phyloP scores from a whole-genome alignment of 306 rosid genomes.

The Ochetophila trinervis region DNA sequence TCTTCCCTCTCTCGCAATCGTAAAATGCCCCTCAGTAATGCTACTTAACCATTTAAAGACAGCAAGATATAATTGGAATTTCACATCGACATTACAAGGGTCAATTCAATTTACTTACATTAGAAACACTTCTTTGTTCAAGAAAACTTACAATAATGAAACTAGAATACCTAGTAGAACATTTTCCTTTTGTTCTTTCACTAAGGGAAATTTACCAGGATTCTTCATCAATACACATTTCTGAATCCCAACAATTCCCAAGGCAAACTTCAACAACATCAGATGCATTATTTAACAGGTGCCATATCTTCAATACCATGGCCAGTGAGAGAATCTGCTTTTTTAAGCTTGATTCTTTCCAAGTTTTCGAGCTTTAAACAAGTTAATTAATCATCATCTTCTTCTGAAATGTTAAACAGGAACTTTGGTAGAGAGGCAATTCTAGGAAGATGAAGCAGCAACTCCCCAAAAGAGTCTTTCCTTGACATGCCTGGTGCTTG shows the following conservation, averaged over 20 bases:
- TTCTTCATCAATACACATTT: constrained; percentile 65
- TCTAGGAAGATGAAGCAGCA: constrained; percentile 73
- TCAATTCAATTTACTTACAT: not conserved
- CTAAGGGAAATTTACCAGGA: constrained; percentile 37
- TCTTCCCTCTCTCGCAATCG: too few relatives aligned
- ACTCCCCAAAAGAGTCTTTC: constrained; percentile 75
- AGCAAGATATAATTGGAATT: too few relatives aligned
- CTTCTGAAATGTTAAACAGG: constrained; percentile 64
- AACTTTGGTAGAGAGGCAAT: constrained; percentile 71
- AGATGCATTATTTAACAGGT: constrained; percentile 12
- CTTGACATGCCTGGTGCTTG: constrained; percentile 59
- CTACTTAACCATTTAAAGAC: too few relatives aligned
- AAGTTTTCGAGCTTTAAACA: constrained; percentile 7
- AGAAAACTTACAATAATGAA: not conserved
- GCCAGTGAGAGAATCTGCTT: not conserved
- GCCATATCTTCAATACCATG: not conserved
- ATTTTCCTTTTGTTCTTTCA: not conserved
- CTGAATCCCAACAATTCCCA: constrained; percentile 51
- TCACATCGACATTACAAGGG: constrained; percentile 1
- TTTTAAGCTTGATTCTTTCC: constrained; percentile 5
- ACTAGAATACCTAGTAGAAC: not conserved
- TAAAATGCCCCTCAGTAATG: too few relatives aligned
- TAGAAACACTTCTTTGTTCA: not conserved
- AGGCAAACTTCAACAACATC: constrained; percentile 12
- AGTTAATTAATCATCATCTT: constrained; percentile 37